Evolutionary conservation across 805 yeast species (phyloP).

Genomic region (Scheffersomyces ergatensis): DNA sequence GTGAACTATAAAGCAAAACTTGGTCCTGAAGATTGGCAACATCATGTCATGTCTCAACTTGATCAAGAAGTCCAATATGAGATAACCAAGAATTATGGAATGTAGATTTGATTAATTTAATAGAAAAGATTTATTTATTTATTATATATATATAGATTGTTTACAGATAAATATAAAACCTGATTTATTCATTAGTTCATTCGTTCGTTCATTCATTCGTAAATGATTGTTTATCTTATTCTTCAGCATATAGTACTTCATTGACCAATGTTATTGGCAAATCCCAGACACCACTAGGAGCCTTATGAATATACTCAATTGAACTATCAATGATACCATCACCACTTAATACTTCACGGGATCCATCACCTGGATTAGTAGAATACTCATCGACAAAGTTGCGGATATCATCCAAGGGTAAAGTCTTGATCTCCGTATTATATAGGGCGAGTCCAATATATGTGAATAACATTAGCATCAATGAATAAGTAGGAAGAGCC

Average conservation of each 20-base stretch:
- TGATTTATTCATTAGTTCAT: too few species aligned
- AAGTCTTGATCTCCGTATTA: slow-evolving; percentile 74
- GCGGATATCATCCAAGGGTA: slow-evolving; percentile 54
- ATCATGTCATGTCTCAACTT: slow-evolving; percentile 26
- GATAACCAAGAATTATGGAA: slow-evolving; percentile 18
- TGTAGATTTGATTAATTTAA: not conserved
- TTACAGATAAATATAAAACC: too few species aligned
- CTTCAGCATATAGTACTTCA: slow-evolving; percentile 58
- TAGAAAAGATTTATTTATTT: not conserved
- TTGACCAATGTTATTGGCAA: slow-evolving; percentile 72
- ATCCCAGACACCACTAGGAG: slow-evolving; percentile 87
- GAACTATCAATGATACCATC: slow-evolving; percentile 9
- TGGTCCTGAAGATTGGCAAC: slow-evolving; percentile 39
- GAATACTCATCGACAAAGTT: slow-evolving; percentile 70
- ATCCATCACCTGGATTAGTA: slow-evolving; percentile 20
- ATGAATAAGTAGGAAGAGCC: slow-evolving; percentile 67
- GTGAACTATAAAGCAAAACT: slow-evolving; percentile 45
- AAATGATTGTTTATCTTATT: too few species aligned
- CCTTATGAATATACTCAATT: slow-evolving; percentile 44
- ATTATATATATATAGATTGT: not conserved
- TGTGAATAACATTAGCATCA: slow-evolving; percentile 69
- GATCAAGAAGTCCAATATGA: slow-evolving; percentile 26
- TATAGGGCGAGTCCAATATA: slow-evolving; percentile 71
- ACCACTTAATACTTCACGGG: not conserved
- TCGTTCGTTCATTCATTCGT: too few species aligned